Conservation (phyloP, 352 stramenopile species). For the Pythium dissimile region DNA sequence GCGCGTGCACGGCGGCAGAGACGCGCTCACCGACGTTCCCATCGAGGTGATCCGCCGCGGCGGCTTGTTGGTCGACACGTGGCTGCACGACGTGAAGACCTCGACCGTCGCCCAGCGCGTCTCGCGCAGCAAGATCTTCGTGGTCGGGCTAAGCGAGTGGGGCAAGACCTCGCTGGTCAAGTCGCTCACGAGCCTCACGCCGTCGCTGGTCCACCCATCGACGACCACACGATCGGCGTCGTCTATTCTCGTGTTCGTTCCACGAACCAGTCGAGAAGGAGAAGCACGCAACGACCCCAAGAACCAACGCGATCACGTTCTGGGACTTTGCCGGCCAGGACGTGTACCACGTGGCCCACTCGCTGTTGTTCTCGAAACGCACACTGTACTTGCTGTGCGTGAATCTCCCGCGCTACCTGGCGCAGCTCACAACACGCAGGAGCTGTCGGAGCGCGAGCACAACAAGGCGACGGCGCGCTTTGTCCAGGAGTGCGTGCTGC, state of each 20-base stretch:
- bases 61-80: background rate
- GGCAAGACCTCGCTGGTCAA: background rate
- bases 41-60: background rate
- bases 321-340: slow-evolving; percentile 21
- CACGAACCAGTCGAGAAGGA: background rate
- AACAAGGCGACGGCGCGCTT: slow-evolving; percentile 1
- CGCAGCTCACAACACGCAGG: background rate
- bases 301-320: slow-evolving; percentile 9
- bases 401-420: background rate
- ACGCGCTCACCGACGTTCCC: background rate
- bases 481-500: background rate
- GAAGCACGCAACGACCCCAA: too few species aligned
- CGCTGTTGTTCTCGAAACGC: slow-evolving; percentile 8
- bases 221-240: slow-evolving; percentile 18
- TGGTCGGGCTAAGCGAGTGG: background rate
- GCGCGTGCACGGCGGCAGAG: background rate
- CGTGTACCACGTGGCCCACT: slow-evolving; percentile 4
- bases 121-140: background rate
- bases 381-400: slow-evolving; percentile 13
- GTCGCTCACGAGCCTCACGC: background rate
- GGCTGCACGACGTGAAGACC: background rate
- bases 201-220: background rate
- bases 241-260: too few species aligned
- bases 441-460: background rate
- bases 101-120: background rate